A percentile compares a stretch with the other conserved stretches of the same genome.
Conservation (phyloP, 441 rosid species). For the Jatropha podagrica region DNA sequence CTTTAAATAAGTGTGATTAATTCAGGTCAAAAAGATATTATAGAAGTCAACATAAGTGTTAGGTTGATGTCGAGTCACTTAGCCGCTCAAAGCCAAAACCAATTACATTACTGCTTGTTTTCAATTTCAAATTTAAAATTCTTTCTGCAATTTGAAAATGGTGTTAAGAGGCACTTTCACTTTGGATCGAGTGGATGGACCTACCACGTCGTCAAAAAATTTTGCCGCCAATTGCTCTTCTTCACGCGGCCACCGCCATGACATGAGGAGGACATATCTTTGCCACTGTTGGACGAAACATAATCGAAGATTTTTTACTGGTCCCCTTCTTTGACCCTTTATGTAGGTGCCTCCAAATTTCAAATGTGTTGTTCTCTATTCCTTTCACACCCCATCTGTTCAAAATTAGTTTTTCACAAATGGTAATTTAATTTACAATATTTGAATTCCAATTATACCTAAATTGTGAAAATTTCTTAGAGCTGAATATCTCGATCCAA, state of each 20-base stretch:
- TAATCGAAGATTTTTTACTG: not conserved
- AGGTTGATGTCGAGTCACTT: not conserved
- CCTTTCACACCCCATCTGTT: not conserved
- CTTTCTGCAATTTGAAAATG: not conserved
- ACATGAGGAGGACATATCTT: not conserved
- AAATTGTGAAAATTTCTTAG: not conserved
- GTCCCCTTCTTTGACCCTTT: slow-evolving; percentile 7
- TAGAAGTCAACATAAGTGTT: not conserved
- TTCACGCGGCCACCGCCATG: slow-evolving; percentile 12
- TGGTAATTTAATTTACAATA: too few relatives aligned
- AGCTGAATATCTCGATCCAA: not conserved
- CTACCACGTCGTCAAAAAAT: not conserved
- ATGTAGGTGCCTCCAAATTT: not conserved
- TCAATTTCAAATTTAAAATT: not conserved
- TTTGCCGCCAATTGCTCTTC: slow-evolving; percentile 32
- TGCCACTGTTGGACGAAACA: slow-evolving; percentile 1
- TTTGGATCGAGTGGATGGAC: slow-evolving; percentile 3
- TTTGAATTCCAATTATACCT: too few relatives aligned
- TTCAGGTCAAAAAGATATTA: too few relatives aligned
- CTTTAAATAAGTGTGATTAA: not conserved
- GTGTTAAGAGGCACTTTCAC: not conserved
- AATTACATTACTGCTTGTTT: not conserved
- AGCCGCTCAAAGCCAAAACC: not conserved
- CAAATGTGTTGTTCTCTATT: not conserved
- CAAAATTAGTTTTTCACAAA: not conserved